A percentile compares a stretch with the other conserved stretches of the same genome.
Evolutionary conservation across 2,329 filamentous ascomycete genomes (phyloP).

Genomic region (Colletotrichum eremochloae): DNA sequence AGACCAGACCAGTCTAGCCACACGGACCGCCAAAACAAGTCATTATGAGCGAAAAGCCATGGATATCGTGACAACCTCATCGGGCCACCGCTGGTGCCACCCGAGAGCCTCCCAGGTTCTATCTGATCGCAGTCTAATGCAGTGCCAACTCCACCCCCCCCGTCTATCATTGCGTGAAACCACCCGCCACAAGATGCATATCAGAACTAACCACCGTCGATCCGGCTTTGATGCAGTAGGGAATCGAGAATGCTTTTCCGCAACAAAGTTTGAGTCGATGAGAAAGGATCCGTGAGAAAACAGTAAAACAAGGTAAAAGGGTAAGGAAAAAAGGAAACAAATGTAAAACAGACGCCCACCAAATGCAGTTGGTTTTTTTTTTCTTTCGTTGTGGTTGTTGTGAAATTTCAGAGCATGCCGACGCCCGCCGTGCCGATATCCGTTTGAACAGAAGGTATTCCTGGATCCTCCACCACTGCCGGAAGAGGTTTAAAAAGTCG

Average conservation of each 20-base stretch:
- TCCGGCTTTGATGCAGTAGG: conserved; percentile 43
- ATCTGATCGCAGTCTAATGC: conserved; percentile 50
- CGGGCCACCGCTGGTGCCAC: conserved; percentile 39
- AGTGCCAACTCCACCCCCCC: conserved; percentile 48
- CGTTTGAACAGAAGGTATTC: conserved; percentile 58
- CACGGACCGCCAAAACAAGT: conserved; percentile 38
- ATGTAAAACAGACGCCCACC: conserved; percentile 44
- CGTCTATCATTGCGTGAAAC: conserved; percentile 45
- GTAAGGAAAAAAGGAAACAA: conserved; percentile 19
- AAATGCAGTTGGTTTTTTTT: conserved; percentile 45
- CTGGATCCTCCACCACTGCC: conserved; percentile 58
- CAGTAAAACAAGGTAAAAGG: conserved; percentile 9
- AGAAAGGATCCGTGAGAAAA: conserved; percentile 40
- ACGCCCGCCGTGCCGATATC: conserved; percentile 51
- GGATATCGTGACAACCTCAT: conserved; percentile 44
- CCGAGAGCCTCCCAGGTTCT: conserved; percentile 45
- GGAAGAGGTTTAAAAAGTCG: conserved; percentile 75
- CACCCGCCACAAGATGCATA: conserved; percentile 44
- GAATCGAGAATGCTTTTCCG: conserved; percentile 42
- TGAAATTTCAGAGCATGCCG: conserved; percentile 50
- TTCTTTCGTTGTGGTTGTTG: conserved; percentile 28
- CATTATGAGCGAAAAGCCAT: conserved; percentile 43
- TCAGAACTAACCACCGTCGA: conserved; percentile 43
- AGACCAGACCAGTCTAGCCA: conserved; percentile 42
- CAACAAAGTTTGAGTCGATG: conserved; percentile 41